Evolutionary conservation across 2,329 filamentous ascomycete genomes (phyloP), one percentile per base, ranked within the genome.

Genomic region (Penicillium vulpinum): DNA sequence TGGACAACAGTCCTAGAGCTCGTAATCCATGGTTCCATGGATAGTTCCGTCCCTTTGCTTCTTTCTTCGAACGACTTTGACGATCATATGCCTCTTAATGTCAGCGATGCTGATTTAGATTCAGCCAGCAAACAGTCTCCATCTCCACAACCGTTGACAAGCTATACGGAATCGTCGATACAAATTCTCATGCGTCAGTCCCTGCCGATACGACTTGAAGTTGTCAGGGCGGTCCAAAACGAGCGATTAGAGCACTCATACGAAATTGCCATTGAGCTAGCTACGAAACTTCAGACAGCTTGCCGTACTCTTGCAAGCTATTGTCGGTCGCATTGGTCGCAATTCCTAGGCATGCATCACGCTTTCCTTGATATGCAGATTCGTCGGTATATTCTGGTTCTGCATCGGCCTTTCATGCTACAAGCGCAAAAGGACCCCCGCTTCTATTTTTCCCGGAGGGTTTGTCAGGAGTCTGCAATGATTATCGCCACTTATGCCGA

Each of bases 81-180:
- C 33, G 43, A 36, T 21, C 55, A 46, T 10, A 21, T 40, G 15
- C 69, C 69, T 13, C 53, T 52, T 9, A 72, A 73, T 51, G 41
- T 70, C 40, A 61, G 64, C 41, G 70, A 72, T 49, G 24, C 38
- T 15, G 62, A 69, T 46, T 58, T 70, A 18, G 47, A 64, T 39
- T 64, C 65, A n/a, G 53, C 54, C 16, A 62, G 50, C 18, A 60
- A 45, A 22, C n/a, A 49, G 35, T 18, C 58, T 3, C 59, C 44
- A 44, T n/a, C 38, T 31, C 26, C 50, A 22, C 50, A 63, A n/a
- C 61, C 66, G 29, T 48, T 26, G 36, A 38, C 44, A 4, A 49
- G 54, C 13, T 55, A 36, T n/a, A 68, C 68, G 13, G 52, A 59
- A 8, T 60, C 61, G 8, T 69, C 67, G 5, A 51, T 68, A 16